Evolutionary conservation across 1,284 basidiomycete species (phyloP).

Genomic region (Naganishia sp.): DNA sequence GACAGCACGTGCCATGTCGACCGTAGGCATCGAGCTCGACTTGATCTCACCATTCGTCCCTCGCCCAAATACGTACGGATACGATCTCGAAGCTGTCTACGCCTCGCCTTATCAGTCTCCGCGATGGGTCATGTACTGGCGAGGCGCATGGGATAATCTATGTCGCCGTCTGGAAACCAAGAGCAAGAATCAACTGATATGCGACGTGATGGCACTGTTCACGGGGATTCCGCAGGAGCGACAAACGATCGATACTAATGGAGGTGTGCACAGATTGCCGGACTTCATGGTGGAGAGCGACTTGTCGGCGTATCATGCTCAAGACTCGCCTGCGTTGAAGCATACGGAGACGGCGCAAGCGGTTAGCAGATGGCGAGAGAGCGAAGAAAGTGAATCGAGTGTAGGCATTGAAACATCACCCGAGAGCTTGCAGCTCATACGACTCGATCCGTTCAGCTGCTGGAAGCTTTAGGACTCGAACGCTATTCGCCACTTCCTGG

Average conservation of each 20-base stretch:
- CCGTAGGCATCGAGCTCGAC: background rate
- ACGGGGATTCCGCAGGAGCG: background rate
- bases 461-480: background rate
- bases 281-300: slow-evolving; percentile 1
- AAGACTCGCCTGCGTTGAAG: background rate
- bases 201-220: slow-evolving; percentile 1
- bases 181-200: background rate
- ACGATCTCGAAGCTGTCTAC: background rate
- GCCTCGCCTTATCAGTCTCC: background rate
- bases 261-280: background rate
- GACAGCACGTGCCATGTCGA: background rate
- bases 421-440: background rate
- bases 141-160: background rate
- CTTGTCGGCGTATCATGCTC: background rate
- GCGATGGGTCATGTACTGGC: background rate
- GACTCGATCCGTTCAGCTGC: background rate
- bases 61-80: background rate
- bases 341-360: background rate
- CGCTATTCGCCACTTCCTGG: background rate
- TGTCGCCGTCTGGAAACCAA: background rate
- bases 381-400: background rate
- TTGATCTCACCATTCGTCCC: background rate
- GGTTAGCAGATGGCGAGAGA: background rate
- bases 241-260: background rate
- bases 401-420: background rate